These are phyloP conservation scores for Bidens hawaiensis DNA, from an alignment of 140 eudicot genomes.

Conservation along the genomic window DNA sequence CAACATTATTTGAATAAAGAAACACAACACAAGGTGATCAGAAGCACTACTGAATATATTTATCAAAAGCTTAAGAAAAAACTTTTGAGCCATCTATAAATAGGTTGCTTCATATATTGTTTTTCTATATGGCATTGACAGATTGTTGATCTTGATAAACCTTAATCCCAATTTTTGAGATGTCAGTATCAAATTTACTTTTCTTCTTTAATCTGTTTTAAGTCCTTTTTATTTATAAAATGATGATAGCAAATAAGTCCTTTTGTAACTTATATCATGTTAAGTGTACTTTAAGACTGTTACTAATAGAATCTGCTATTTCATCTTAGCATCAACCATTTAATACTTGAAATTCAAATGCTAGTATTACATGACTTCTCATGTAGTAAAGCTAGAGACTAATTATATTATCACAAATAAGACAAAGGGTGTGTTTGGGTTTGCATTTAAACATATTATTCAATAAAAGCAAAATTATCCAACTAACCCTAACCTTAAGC, in stretches of 20 bases:
- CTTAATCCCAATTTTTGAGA: neutral
- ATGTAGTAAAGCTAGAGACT: no score
- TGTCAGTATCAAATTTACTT: neutral
- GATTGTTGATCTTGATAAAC: constrained; percentile 4
- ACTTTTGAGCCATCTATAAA: constrained; percentile 1
- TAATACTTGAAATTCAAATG: neutral
- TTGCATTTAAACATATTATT: neutral
- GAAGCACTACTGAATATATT: neutral
- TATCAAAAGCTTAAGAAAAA: neutral
- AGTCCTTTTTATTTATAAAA: neutral
- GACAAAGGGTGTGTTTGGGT: neutral
- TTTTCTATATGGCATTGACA: constrained; percentile 1
- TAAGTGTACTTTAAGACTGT: neutral
- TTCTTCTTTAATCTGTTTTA: neutral
- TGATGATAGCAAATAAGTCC: no score
- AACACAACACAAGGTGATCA: neutral
- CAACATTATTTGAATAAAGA: constrained; percentile 1
- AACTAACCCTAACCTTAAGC: constrained; percentile 5
- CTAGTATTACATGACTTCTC: neutral
- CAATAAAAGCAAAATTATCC: neutral
- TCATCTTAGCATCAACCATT: neutral
- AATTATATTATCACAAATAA: no score
- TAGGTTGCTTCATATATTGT: neutral
- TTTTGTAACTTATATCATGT: neutral
- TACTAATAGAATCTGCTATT: neutral